Percentiles rank a stretch among this genome's conserved stretches.
phyloP scores from a whole-genome alignment of 768 basidiomycete genomes.

The Termitomyces sp. region DNA sequence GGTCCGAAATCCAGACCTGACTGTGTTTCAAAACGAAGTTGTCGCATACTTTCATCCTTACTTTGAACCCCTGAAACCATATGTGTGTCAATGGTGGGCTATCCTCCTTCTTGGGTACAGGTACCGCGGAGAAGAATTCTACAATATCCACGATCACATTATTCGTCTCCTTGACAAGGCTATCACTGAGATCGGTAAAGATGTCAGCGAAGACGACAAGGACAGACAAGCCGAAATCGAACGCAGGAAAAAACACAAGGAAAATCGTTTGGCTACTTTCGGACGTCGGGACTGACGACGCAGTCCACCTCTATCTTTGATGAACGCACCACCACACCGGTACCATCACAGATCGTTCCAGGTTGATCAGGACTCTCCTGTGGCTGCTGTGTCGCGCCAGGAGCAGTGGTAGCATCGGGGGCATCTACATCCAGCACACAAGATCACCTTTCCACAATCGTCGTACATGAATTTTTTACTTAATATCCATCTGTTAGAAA shows the following conservation, averaged over 20 bases:
- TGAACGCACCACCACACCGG: no score
- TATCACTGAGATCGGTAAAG: background rate
- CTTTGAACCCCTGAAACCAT: background rate
- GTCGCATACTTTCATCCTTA: background rate
- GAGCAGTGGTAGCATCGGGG: no score
- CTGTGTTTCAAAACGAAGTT: background rate
- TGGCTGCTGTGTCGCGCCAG: no score
- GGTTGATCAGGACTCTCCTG: no score
- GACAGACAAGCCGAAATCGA: background rate
- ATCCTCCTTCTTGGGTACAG: background rate
- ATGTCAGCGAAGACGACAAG: background rate
- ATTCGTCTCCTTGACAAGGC: background rate
- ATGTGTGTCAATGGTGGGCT: background rate
- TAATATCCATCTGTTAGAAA: no score
- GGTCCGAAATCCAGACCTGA: background rate
- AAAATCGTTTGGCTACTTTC: background rate
- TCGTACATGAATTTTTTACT: no score
- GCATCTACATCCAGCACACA: no score
- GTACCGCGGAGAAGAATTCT: background rate
- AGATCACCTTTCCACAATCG: no score
- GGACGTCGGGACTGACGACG: no score
- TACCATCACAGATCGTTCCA: no score
- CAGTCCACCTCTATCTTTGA: no score
- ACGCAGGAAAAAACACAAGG: background rate
- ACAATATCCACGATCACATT: background rate